Percentiles rank a stretch among this genome's conserved stretches.
These are phyloP conservation scores for Cercospora sojina DNA, from an alignment of 2,329 filamentous ascomycete species.

Conservation along the genomic window DNA sequence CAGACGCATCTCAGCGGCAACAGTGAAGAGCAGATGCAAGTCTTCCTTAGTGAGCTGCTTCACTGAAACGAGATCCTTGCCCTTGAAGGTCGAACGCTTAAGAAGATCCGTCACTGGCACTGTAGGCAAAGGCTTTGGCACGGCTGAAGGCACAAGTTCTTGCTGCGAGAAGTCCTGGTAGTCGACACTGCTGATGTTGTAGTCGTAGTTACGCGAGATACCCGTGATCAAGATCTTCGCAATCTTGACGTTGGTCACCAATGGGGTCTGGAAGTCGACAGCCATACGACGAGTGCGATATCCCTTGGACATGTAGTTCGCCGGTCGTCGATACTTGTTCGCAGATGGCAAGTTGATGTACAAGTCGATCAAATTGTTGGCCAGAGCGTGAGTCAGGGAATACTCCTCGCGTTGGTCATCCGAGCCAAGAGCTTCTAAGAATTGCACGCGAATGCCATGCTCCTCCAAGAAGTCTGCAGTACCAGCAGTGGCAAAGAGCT, in stretches of 20 bases:
- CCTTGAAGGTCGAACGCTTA: constrained; percentile 80
- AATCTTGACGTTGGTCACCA: constrained; percentile 99
- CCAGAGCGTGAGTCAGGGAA: constrained; percentile 92
- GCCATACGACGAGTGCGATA: constrained; percentile 97
- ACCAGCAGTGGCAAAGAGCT: constrained; percentile 92
- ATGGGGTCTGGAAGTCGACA: constrained; percentile 92
- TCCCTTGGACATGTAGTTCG: constrained; percentile 97
- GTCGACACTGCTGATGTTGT: constrained; percentile 80
- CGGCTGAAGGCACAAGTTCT: constrained; percentile 33
- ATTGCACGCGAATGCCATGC: constrained; percentile 88
- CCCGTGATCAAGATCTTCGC: constrained; percentile 96
- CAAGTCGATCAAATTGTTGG: constrained; percentile 95
- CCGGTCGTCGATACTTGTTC: constrained; percentile 94
- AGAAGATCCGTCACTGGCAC: constrained; percentile 68
- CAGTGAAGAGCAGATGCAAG: constrained; percentile 89
- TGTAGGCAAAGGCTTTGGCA: constrained; percentile 50
- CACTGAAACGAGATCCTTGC: constrained; percentile 86
- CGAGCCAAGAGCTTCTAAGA: constrained; percentile 78
- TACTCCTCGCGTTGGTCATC: constrained; percentile 92
- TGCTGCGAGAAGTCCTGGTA: constrained; percentile 73
- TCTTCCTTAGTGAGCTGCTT: constrained; percentile 85
- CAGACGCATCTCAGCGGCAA: constrained; percentile 95
- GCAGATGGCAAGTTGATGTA: constrained; percentile 99
- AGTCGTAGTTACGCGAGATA: constrained; percentile 81
- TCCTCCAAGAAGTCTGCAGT: constrained; percentile 96